Evolutionary conservation across 2,329 filamentous ascomycete genomes (phyloP).

Genomic region (Ophiostoma populinum): DNA sequence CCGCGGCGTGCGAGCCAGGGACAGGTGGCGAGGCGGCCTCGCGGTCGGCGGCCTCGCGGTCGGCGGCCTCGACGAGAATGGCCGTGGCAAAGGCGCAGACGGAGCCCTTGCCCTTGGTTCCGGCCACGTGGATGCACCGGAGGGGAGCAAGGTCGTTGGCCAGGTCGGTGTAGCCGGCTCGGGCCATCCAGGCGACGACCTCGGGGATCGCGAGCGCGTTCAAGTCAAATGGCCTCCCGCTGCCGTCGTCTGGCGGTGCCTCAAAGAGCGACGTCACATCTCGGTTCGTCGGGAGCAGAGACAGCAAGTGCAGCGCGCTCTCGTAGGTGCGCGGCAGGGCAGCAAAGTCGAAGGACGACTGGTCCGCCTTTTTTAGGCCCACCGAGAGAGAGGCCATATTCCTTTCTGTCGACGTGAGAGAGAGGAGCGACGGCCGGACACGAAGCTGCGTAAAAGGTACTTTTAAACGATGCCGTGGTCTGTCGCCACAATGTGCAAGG

Average conservation of each 20-base stretch:
- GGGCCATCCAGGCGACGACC: slow-evolving; percentile 60
- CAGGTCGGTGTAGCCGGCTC: slow-evolving; percentile 49
- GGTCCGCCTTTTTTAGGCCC: slow-evolving; percentile 3
- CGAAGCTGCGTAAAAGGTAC: not conserved
- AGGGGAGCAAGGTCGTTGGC: slow-evolving; percentile 35
- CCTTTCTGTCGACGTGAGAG: not conserved
- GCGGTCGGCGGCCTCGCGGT: slow-evolving; percentile 45
- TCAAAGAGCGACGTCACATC: slow-evolving; percentile 38
- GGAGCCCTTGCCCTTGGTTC: slow-evolving; percentile 63
- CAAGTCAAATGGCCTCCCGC: slow-evolving; percentile 30
- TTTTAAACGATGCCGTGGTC: too few relatives aligned
- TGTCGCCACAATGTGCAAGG: too few relatives aligned
- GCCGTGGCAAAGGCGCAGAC: slow-evolving; percentile 52
- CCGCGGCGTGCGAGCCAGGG: too few relatives aligned
- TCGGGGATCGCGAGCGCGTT: slow-evolving; percentile 67
- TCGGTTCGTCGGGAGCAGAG: slow-evolving; percentile 65
- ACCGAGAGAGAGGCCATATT: slow-evolving; percentile 1
- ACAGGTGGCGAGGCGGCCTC: too few relatives aligned
- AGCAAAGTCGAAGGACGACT: slow-evolving; percentile 10
- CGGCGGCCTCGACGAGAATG: slow-evolving; percentile 27
- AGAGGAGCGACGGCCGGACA: not conserved
- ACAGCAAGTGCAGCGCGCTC: slow-evolving; percentile 57
- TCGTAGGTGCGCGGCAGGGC: slow-evolving; percentile 28
- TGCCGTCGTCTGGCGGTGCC: slow-evolving; percentile 12
- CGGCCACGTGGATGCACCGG: slow-evolving; percentile 52